A percentile compares a stretch with the other conserved stretches of the same genome.
These are phyloP conservation scores for Ophiosphaerella korrae DNA, from an alignment of 2,329 filamentous ascomycete species.

Conservation along the genomic window DNA sequence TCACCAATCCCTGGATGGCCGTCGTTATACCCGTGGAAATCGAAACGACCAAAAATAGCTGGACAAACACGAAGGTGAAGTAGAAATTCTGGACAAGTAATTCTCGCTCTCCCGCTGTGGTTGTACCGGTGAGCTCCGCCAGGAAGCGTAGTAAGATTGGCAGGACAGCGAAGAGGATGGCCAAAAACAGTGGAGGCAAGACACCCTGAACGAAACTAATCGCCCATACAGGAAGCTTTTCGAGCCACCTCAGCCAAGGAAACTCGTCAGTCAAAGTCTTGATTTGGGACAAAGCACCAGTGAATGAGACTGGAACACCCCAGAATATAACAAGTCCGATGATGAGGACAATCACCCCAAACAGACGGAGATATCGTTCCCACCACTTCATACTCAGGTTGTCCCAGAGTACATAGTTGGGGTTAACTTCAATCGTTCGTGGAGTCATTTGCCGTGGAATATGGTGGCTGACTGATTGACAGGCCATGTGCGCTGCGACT, in stretches of 20 bases:
- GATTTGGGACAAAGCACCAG: slow-evolving; percentile 80
- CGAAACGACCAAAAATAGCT: slow-evolving; percentile 91
- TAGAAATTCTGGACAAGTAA: slow-evolving; percentile 91
- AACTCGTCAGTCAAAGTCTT: slow-evolving; percentile 69
- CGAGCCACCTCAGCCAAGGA: slow-evolving; percentile 73
- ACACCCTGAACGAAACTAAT: slow-evolving; percentile 81
- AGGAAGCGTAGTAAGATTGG: slow-evolving; percentile 79
- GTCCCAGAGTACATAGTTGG: slow-evolving; percentile 91
- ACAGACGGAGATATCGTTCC: slow-evolving; percentile 78
- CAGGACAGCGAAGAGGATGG: slow-evolving; percentile 77
- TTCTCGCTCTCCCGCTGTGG: slow-evolving; percentile 78
- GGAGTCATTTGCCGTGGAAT: slow-evolving; percentile 92
- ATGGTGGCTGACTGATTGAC: slow-evolving; percentile 88
- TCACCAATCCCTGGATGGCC: slow-evolving; percentile 66
- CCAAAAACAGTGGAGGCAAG: slow-evolving; percentile 76
- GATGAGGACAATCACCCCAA: slow-evolving; percentile 68
- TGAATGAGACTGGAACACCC: slow-evolving; percentile 89
- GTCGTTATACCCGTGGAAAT: slow-evolving; percentile 77
- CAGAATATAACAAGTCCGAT: slow-evolving; percentile 81
- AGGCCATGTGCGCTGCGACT: slow-evolving; percentile 97
- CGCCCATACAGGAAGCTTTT: slow-evolving; percentile 63
- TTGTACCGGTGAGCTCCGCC: slow-evolving; percentile 74
- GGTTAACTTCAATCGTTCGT: slow-evolving; percentile 89
- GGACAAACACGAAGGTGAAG: slow-evolving; percentile 92
- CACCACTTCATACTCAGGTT: slow-evolving; percentile 98